These are phyloP conservation scores for Fragaria nilgerrensis DNA, from an alignment of 306 rosid species.

Conservation along the genomic window DNA sequence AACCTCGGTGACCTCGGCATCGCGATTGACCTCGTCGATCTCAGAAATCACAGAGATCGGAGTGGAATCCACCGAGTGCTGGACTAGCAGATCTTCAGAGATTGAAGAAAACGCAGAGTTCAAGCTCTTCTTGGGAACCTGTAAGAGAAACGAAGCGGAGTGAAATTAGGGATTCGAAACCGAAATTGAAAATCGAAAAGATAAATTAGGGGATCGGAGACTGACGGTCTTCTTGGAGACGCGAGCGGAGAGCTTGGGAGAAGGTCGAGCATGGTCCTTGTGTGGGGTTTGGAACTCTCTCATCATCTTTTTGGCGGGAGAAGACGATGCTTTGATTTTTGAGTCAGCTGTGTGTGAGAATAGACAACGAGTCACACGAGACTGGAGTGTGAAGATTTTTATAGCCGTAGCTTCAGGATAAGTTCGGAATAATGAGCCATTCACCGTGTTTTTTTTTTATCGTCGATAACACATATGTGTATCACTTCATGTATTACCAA, in stretches of 20 bases:
- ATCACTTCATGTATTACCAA: too few species aligned
- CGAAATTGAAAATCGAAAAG: not conserved
- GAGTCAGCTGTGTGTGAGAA: not conserved
- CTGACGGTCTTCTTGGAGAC: constrained; percentile 21
- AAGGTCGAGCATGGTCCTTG: constrained; percentile 21
- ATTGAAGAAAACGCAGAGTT: constrained; percentile 14
- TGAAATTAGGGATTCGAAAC: not conserved
- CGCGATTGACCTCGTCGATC: not conserved
- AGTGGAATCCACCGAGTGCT: not conserved
- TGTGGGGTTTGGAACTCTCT: constrained; percentile 13
- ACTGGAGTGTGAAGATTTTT: not conserved
- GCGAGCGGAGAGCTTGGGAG: constrained; percentile 25
- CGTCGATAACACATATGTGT: too few species aligned
- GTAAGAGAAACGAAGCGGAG: not conserved
- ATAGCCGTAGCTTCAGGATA: not conserved
- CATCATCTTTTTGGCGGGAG: constrained; percentile 29
- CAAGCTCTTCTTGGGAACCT: constrained; percentile 26
- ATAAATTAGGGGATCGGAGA: not conserved
- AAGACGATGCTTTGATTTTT: not conserved
- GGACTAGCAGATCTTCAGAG: not conserved
- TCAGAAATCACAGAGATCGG: not conserved
- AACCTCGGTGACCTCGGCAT: not conserved
- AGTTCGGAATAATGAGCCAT: too few species aligned
- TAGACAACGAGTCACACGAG: not conserved
- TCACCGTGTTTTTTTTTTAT: too few species aligned